Evolutionary conservation across 495 filamentous ascomycete genomes (phyloP), one percentile per base, ranked within the genome.

Genomic region (Aspergillus campestris): DNA sequence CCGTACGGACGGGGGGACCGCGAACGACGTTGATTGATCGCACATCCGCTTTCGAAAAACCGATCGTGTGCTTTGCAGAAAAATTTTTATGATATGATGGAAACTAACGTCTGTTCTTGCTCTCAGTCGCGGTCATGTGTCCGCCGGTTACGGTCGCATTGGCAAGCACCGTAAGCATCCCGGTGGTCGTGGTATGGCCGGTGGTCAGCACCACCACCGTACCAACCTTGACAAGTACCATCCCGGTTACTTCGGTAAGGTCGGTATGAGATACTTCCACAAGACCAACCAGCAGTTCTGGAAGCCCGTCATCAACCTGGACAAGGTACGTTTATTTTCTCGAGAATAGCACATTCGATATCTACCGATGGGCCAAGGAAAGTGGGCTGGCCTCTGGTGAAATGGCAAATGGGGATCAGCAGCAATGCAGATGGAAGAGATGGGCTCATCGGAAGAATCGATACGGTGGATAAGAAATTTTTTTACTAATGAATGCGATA

Each of bases 241-340:
- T 72, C 86, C 86, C 13, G 87, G 87, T 84, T 94, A 94, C 84
- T 95, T 94, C 73, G 89, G 89, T 71, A 95, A 95, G 77, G 89
- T 95, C 50, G 89, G 89, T 77, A 95, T 94, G 89, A 74, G 89
- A 53, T 89, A 92, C 77, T 78, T 94, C 84, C 89, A 94, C 78
- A 87, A 87, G 75, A 79, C 81, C 62, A 74, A 79, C 57, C 87
- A 87, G 75, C 83, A 88, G 55, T 87, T 86, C 80, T 95, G 89
- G 89, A 92, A 89, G 72, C 87, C 87, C 52, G 77, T 81, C 42
- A 80, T 94, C 81, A 94, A 94, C 72, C 70, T 94, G 58, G 87
- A 94, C 67, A 94, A 91, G 83, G 84, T 89, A 72, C 60, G 67
- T 71, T 49, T 30, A 42, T 30, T 37, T 14, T n/a, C n/a, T n/a